Evolutionary conservation across 768 basidiomycete species (phyloP).

Genomic region (Neoboletus magnificus): DNA sequence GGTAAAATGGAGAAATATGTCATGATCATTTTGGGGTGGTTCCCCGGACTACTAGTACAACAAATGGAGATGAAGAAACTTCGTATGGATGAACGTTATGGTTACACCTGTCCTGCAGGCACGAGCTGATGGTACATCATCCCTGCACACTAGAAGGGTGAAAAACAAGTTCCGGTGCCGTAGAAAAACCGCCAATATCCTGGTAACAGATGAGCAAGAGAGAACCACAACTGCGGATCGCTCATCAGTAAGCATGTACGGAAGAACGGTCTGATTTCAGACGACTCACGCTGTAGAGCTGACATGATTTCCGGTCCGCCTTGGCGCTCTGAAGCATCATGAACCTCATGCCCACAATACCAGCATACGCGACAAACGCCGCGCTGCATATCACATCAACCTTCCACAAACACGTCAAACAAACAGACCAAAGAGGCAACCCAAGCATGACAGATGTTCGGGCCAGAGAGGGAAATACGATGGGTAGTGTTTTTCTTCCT

Average conservation of each 20-base stretch:
- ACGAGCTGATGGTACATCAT: slow-evolving; percentile 8
- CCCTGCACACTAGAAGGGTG: slow-evolving; percentile 1
- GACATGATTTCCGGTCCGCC: slow-evolving; percentile 28
- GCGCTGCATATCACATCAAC: slow-evolving; percentile 26
- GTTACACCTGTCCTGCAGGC: slow-evolving; percentile 7
- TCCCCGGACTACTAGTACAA: slow-evolving; percentile 9
- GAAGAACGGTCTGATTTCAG: neutral
- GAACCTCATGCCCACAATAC: slow-evolving; percentile 26
- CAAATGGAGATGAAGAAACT: neutral
- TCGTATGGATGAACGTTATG: neutral
- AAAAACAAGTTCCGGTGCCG: slow-evolving; percentile 9
- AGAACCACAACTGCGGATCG: slow-evolving; percentile 28
- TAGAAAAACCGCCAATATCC: slow-evolving; percentile 31
- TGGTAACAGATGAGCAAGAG: slow-evolving; percentile 29
- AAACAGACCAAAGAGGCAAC: slow-evolving; percentile 31
- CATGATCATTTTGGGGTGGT: neutral
- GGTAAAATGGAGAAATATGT: neutral
- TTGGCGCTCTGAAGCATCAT: slow-evolving; percentile 18
- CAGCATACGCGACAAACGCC: slow-evolving; percentile 25
- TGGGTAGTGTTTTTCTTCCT: slow-evolving; percentile 43
- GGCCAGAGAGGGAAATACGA: slow-evolving; percentile 36
- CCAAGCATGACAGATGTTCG: slow-evolving; percentile 26
- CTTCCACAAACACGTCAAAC: slow-evolving; percentile 25
- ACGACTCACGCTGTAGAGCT: slow-evolving; percentile 30
- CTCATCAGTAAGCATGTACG: neutral